Percentiles rank a stretch among this genome's conserved stretches.
Evolutionary conservation across 2,329 filamentous ascomycete species (phyloP).

Genomic region (Stagonosporopsis tanaceti): DNA sequence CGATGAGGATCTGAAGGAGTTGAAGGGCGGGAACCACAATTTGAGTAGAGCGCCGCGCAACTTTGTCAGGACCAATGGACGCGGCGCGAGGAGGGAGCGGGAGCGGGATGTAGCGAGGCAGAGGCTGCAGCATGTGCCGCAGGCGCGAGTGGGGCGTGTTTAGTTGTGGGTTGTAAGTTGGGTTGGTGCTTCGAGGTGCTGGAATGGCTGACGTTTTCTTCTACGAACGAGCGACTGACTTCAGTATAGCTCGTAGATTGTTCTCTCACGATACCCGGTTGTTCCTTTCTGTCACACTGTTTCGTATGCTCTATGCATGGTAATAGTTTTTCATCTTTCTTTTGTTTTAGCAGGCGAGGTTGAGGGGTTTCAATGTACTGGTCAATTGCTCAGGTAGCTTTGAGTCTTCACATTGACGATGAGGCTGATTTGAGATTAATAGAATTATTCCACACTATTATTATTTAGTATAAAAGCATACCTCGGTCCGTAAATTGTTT

Average conservation of each 20-base stretch:
- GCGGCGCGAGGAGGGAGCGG: slow-evolving; percentile 15
- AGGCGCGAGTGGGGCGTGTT: not conserved
- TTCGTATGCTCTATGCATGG: too few species aligned
- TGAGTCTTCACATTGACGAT: too few species aligned
- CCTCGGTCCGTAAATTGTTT: too few species aligned
- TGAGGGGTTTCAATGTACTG: too few species aligned
- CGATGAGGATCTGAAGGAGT: slow-evolving; percentile 43
- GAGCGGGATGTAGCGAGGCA: slow-evolving; percentile 1
- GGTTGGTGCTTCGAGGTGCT: not conserved
- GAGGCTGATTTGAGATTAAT: too few species aligned
- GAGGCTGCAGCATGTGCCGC: slow-evolving; percentile 1
- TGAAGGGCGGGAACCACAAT: slow-evolving; percentile 42
- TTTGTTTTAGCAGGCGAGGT: not conserved
- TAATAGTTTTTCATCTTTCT: not conserved
- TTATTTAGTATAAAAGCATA: too few species aligned
- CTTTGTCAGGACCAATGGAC: slow-evolving; percentile 29
- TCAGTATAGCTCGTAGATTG: not conserved
- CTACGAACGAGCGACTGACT: too few species aligned
- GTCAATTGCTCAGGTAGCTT: too few species aligned
- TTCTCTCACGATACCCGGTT: not conserved
- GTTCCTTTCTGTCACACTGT: not conserved
- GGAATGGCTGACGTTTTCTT: not conserved
- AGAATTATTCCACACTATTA: too few species aligned
- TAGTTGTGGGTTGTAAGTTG: too few species aligned
- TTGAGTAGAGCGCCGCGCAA: slow-evolving; percentile 24